Conservation (phyloP, 306 rosid genomes). For the Cucurbita pepo region DNA sequence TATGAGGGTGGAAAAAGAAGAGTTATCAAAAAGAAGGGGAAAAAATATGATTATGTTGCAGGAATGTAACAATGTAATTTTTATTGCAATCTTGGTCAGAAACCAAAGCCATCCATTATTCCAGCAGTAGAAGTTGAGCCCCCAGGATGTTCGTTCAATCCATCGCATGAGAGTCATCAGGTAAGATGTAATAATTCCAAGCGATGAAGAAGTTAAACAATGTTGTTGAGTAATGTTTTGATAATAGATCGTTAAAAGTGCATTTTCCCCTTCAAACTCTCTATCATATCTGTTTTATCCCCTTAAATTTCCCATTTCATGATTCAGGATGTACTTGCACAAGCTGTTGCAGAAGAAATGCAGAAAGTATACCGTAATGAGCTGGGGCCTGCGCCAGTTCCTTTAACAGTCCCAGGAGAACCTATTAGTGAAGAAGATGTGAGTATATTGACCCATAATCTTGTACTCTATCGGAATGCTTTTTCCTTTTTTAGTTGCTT, state of each 20-base stretch:
- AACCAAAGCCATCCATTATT: slow-evolving; percentile 43
- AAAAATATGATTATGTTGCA: not conserved
- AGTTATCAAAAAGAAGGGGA: not conserved
- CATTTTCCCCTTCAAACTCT: not conserved
- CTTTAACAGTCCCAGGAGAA: slow-evolving; percentile 70
- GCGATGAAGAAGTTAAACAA: not conserved
- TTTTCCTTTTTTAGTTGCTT: not conserved
- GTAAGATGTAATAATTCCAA: slow-evolving; percentile 16
- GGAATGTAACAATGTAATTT: not conserved
- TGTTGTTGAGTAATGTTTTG: not conserved
- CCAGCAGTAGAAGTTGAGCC: slow-evolving; percentile 94
- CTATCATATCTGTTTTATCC: not conserved
- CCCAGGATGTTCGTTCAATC: slow-evolving; percentile 84
- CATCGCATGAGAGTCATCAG: slow-evolving; percentile 69
- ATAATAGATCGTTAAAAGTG: not conserved
- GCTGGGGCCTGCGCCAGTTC: slow-evolving; percentile 85
- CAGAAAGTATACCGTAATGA: slow-evolving; percentile 74
- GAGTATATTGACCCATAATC: slow-evolving; percentile 13
- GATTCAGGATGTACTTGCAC: slow-evolving; percentile 60
- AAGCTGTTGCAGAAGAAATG: slow-evolving; percentile 87
- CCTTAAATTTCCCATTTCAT: slow-evolving; percentile 4
- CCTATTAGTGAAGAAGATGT: slow-evolving; percentile 71
- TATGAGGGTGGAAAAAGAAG: not conserved
- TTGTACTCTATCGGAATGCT: not conserved
- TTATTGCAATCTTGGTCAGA: slow-evolving; percentile 16